Conservation (phyloP, 2,329 filamentous ascomycete species). For the Zasmidium citrigriseum region DNA sequence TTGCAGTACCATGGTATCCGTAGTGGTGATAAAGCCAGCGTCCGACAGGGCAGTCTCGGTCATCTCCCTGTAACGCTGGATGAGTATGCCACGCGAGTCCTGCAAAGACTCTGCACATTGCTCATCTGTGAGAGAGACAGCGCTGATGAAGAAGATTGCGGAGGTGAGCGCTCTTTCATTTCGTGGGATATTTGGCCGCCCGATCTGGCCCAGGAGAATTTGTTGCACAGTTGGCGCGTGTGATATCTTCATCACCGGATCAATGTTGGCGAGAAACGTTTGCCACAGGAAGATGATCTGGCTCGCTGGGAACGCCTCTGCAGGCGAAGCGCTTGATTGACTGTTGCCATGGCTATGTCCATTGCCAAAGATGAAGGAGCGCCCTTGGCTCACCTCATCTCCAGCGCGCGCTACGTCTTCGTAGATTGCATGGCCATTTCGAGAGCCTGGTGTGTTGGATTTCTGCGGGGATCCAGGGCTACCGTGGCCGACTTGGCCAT, state of each 20-base stretch:
- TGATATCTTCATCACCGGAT: conserved; percentile 71
- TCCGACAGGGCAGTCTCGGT: conserved; percentile 29
- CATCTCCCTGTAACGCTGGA: conserved; percentile 24
- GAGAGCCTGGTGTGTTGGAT: conserved; percentile 12
- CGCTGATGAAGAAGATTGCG: conserved; percentile 36
- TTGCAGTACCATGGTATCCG: conserved; percentile 30
- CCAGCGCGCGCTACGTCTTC: conserved; percentile 12
- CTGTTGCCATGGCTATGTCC: not conserved
- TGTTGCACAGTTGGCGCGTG: conserved; percentile 71
- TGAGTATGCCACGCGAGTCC: conserved; percentile 22
- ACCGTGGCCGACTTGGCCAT: conserved; percentile 12
- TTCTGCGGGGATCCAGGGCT: conserved; percentile 8
- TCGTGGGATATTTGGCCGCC: conserved; percentile 57
- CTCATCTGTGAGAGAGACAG: conserved; percentile 34
- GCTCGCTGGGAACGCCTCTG: conserved; percentile 20
- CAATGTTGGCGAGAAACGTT: conserved; percentile 71
- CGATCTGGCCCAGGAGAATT: conserved; percentile 62
- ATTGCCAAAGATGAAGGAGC: conserved; percentile 26
- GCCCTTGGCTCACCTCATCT: conserved; percentile 6
- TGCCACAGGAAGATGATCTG: conserved; percentile 72
- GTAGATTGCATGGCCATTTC: conserved; percentile 12
- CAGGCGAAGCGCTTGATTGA: conserved; percentile 17
- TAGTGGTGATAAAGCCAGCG: conserved; percentile 32
- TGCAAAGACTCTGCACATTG: conserved; percentile 27
- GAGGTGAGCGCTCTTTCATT: conserved; percentile 36